Evolutionary conservation across 1,284 basidiomycete genomes (phyloP), one percentile per base, ranked within the genome.

Genomic region (Fomitopsis betulina): DNA sequence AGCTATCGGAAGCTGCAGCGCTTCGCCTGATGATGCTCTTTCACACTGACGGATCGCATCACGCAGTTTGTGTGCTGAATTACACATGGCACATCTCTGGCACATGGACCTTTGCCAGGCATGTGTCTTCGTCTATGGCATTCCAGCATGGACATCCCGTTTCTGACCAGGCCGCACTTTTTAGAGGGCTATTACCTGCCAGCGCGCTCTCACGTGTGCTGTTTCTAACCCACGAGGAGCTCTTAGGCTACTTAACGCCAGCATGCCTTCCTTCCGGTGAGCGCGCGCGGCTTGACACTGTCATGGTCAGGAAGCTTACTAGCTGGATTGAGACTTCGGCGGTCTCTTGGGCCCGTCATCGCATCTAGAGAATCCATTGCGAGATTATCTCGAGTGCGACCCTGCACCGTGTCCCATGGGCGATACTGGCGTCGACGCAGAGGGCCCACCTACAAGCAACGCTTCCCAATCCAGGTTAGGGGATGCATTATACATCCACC

Each of bases 31-130:
- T 47, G 45, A 30, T n/a, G 1, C 27, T 17, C 23, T 25, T 15
- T 27, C 23, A 9, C 13, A 63, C 45, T 54, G 54, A 62, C 54
- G 37, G 56, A 56, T 55, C 27, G 30, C 49, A 40, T 51, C 37
- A 37, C 56, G 56, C 70, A 83, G 89, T 89, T 30, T 90, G 91
- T 67, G 75, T 94, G 53, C 75, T 93, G 38, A 93, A 94, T 72
- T 91, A 89, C 68, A 87, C 88, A 9, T 95, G 92, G 92, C 74
- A 86, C 17, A 88, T 94, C 71, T 80, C 85, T 1, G 86, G 89
- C 17, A 75, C 91, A 61, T 95, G 92, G 91, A 83, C 74, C 39
- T 69, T 94, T 51, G 77, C 84, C 60, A 93, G 87, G 85, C 87
- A 65, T 56, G 80, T 75, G 30, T 43, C 19, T 37, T 21, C 38